These are phyloP conservation scores for Cladosporium phlei DNA, from an alignment of 2,329 filamentous ascomycete genomes.

Conservation along the genomic window DNA sequence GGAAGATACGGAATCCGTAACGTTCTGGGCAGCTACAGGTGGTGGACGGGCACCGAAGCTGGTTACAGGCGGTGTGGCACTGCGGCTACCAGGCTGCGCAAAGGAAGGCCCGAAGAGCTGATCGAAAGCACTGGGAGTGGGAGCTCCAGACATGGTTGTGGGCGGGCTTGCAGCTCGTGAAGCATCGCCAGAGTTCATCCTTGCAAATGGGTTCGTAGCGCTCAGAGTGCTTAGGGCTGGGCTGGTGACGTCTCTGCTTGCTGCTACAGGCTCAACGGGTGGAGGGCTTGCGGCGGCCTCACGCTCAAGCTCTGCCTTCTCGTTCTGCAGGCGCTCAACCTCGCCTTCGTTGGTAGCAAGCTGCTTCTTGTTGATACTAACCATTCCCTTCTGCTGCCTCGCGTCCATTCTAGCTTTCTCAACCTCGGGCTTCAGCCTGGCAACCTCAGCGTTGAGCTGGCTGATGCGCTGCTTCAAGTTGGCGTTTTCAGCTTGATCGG, in stretches of 20 bases:
- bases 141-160: constrained; percentile 18
- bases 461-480: constrained; percentile 83
- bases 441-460: constrained; percentile 74
- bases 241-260: constrained; percentile 18
- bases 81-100: constrained; percentile 25
- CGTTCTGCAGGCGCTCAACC: constrained; percentile 77
- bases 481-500: constrained; percentile 84
- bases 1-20: constrained; percentile 7
- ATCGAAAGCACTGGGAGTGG: constrained; percentile 34
- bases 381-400: constrained; percentile 90
- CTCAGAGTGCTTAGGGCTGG: constrained; percentile 22
- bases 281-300: constrained; percentile 19
- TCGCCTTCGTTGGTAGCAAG: constrained; percentile 83
- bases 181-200: constrained; percentile 44
- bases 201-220: constrained; percentile 93
- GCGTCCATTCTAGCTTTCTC: constrained; percentile 91
- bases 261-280: constrained; percentile 17
- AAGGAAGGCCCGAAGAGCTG: constrained; percentile 37
- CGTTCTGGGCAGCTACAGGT: constrained; percentile 37
- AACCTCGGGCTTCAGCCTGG: constrained; percentile 79
- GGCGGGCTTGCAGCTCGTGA: constrained; percentile 23
- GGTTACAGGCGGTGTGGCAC: constrained; percentile 29
- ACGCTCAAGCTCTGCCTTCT: constrained; percentile 68
- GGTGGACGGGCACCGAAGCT: constrained; percentile 26
- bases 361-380: constrained; percentile 98